Base-by-base conservation (phyloP, 257 asterid genomes). In the Nicotiana sylvestris region DNA sequence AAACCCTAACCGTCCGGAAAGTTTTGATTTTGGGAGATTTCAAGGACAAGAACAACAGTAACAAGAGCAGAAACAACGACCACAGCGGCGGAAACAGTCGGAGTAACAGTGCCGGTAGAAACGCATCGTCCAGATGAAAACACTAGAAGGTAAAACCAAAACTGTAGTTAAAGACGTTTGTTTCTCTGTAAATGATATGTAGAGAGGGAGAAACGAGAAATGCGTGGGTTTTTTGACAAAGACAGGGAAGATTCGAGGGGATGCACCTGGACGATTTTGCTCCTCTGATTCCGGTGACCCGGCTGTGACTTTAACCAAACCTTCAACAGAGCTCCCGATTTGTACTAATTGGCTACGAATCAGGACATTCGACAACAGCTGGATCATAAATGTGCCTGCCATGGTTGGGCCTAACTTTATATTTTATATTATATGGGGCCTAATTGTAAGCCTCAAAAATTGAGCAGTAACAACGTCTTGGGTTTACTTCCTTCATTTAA, bases 171-270 rank as follows among this genome's bases (percentile, higher is more conserved):
- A 68, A 84, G 39, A 27, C 4, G 67, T 51, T 30, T 49, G 58
- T n/a, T 74, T 80, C 21, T 33, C 21, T 4, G 84, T 77, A 29
- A 82, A 84, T 66, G 82, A 83, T 46, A 72, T 72, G 79, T 46
- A 13, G 12, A n/a, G 29, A 58, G 3, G 17, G 5, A 53, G 18
- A 17, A 11, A n/a, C 21, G 82, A 18, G 67, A 12, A 72, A 84
- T 49, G 86, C 89, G 86, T 85, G 85, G 85, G 32, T 77, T 81
- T 85, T 37, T 69, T 70, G 90, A 91, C 87, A 90, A 82, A 85
- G 85, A 80, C 12, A 81, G 82, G 67, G 37, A 86, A 43, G 80
- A 76, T 80, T 82, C 85, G 46, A 9, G 58, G 84, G 57, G 39
- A 81, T 84, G 92, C 61, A 87, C 83, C 78, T 87, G 57, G 90